These are phyloP conservation scores for Cotoneaster glaucophyllus DNA, from an alignment of 306 rosid genomes.

Conservation along the genomic window DNA sequence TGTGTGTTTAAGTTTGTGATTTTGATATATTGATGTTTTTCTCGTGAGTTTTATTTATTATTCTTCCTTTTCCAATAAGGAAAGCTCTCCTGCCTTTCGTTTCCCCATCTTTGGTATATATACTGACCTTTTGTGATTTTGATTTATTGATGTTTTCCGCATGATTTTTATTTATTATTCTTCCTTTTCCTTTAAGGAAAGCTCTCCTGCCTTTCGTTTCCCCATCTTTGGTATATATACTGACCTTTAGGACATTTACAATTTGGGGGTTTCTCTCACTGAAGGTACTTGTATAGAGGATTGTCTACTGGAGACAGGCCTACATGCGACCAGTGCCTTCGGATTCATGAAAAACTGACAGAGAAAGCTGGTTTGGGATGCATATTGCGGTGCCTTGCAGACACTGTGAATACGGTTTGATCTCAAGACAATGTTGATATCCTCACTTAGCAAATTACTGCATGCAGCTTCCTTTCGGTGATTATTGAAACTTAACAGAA, in stretches of 20 bases:
- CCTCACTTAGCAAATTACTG: slow-evolving; percentile 2
- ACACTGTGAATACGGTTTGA: slow-evolving; percentile 81
- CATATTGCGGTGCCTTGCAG: slow-evolving; percentile 80
- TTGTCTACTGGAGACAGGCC: slow-evolving; percentile 96
- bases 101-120: not conserved
- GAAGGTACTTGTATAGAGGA: slow-evolving; percentile 90
- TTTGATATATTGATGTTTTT: not conserved
- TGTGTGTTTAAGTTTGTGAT: not conserved
- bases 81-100: not conserved
- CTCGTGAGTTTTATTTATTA: not conserved
- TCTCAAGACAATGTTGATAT: not conserved
- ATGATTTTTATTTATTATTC: not conserved
- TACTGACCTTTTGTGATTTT: not conserved
- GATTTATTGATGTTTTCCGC: not conserved
- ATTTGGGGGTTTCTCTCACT: not conserved
- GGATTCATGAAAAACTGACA: slow-evolving; percentile 86
- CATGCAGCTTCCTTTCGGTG: not conserved
- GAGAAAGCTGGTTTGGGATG: slow-evolving; percentile 94
- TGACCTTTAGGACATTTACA: not conserved
- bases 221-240: not conserved
- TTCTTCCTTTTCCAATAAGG: not conserved
- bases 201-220: not conserved
- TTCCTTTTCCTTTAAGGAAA: not conserved
- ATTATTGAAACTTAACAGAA: not conserved
- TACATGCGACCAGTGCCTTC: slow-evolving; percentile 85